Base-by-base conservation (phyloP, 2,329 filamentous ascomycete species). In the Arthrobotrys entomopaga region DNA sequence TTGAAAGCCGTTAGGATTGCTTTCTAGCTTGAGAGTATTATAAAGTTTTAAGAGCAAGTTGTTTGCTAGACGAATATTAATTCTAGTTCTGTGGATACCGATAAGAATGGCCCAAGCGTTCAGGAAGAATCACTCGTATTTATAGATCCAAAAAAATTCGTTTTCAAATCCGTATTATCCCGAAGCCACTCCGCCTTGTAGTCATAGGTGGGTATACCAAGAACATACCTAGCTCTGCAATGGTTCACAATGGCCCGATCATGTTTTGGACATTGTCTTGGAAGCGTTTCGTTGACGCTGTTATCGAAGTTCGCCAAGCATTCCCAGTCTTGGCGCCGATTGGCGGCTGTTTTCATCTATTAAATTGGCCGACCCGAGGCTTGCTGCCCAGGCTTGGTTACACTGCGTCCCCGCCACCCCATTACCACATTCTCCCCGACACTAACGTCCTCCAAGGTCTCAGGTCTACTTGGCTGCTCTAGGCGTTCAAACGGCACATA, bases 291-390 rank as follows among this genome's bases (percentile, higher is more conserved):
- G 29, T 42, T 64, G 63, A 67, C 70, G 63, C 40, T 34, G 70
- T 73, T 66, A 61, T 61, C 63, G 60, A 74, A 52, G 60, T 57
- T 59, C 42, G 70, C 70, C 70, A 43, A 74, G 70, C 42, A 74
- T 67, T 63, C 67, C 49, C 56, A 74, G 43, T 67, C 70, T 74
- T 67, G 70, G 70, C 63, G 42, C 10, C 29, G 10, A 34, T 34
- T 34, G 29, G 29, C 29, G 42, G n/a, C 15, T 59, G 54, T 52
- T 54, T 46, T 59, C 56, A 49, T 46, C 22, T 48, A 26, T 52
- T 16, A 57, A 43, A 61, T 24, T 42, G 15, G 8, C 52, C 52
- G 42, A 34, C 22, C 20, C 40, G 8, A 63, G 48, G 49, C 46
- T 26, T 49, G 50, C 52, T 57, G 70, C 70, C 70, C 63, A 67